Conservation (phyloP, 371 early-diverging fungal species). For the Mucor racemosus region DNA sequence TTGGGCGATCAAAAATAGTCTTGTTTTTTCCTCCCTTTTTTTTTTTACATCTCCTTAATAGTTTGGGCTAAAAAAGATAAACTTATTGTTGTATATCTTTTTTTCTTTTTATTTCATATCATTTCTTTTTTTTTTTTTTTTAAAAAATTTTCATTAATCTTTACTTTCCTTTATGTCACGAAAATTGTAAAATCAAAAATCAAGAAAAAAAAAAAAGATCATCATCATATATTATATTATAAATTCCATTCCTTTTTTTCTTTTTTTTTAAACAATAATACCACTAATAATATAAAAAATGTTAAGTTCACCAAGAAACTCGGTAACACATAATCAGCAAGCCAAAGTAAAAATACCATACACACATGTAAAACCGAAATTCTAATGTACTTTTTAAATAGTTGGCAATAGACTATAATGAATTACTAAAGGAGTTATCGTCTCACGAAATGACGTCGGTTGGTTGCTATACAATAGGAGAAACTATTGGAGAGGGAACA, state of each 20-base stretch:
- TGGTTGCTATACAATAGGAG: constrained; percentile 57
- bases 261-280: neutral
- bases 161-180: constrained; percentile 15
- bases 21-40: neutral
- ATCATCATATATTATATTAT: neutral
- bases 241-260: constrained; percentile 15
- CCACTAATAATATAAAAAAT: neutral
- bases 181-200: constrained; percentile 3
- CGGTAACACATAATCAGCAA: constrained; percentile 32
- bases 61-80: neutral
- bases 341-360: constrained; percentile 24
- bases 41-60: neutral
- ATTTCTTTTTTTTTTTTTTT: no score
- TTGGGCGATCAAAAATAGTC: constrained; percentile 6
- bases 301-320: constrained; percentile 32
- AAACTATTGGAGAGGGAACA: constrained; percentile 65
- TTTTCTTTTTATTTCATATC: neutral
- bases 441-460: constrained; percentile 47
- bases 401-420: constrained; percentile 38
- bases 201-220: neutral
- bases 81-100: neutral
- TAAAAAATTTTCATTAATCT: neutral
- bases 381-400: constrained; percentile 8
- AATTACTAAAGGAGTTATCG: constrained; percentile 53
- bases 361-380: neutral